These are phyloP conservation scores for Chloris gayana DNA, from an alignment of 176 grass and related monocot genomes.

Conservation along the genomic window DNA sequence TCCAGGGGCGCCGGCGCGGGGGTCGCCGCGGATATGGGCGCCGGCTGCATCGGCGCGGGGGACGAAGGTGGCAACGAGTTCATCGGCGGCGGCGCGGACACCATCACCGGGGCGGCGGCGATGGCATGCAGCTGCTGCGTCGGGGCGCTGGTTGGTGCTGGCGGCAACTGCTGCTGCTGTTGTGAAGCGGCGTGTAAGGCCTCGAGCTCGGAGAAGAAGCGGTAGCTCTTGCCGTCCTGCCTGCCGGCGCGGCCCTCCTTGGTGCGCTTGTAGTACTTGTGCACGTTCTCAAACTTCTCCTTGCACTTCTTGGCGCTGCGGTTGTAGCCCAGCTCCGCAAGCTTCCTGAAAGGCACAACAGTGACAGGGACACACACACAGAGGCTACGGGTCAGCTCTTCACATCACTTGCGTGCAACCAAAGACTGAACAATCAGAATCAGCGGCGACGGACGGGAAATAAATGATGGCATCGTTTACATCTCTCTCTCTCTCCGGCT, in stretches of 20 bases:
- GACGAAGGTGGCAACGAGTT: too few relatives aligned
- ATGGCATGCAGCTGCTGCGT: slow-evolving; percentile 19
- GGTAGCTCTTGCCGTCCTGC: slow-evolving; percentile 97
- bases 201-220: slow-evolving; percentile 82
- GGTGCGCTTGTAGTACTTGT: too few relatives aligned
- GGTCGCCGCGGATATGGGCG: too few relatives aligned
- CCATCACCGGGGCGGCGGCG: slow-evolving; percentile 2
- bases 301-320: too few relatives aligned
- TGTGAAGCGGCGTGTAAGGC: slow-evolving; percentile 64
- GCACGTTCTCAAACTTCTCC: too few relatives aligned
- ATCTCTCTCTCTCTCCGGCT: not conserved
- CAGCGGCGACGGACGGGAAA: not conserved
- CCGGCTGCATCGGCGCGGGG: too few relatives aligned
- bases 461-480: slow-evolving; percentile 55
- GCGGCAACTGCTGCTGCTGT: not conserved
- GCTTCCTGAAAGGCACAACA: slow-evolving; percentile 63
- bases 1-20: too few relatives aligned
- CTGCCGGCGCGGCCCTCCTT: too few relatives aligned
- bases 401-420: slow-evolving; percentile 31
- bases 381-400: slow-evolving; percentile 21
- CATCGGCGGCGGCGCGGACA: too few relatives aligned
- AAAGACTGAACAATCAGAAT: slow-evolving; percentile 44
- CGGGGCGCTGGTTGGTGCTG: not conserved
- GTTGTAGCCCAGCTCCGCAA: slow-evolving; percentile 87
- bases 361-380: slow-evolving; percentile 29